Evolutionary conservation across 352 stramenopile genomes (phyloP), one percentile per base, ranked within the genome.

Genomic region (Globisporangium abappressorium): DNA sequence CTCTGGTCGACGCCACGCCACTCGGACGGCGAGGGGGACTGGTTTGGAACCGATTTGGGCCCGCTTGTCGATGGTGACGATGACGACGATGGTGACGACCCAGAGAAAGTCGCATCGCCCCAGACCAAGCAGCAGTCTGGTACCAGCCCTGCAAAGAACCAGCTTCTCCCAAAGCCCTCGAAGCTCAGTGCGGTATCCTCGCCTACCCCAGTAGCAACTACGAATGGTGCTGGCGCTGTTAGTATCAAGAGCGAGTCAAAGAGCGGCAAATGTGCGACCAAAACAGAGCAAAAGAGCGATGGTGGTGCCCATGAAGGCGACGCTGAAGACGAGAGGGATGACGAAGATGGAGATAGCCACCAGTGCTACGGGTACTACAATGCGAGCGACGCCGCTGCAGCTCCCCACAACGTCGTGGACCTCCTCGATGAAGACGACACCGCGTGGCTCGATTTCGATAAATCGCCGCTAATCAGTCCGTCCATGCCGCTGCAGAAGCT

Each of bases 371-470:
- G 65, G 1, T 41, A 28, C 2, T 57, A 66, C 36, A 56, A 53
- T 41, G 33, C 18, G 7, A 38, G 33, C 0, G 47, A 49, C 36
- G 49, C 62, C n/a, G 11, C 47, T 3, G 34, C 60, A 0, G 54
- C 64, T 6, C 63, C 53, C 20, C 61, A 57, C 34, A 59, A 62
- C 5, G 36, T 62, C 2, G 43, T 28, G 7, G 57, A 70, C 4
- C 65, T 71, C 46, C 65, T 64, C 0, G 70, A 54, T 2, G 70
- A 61, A 12, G 71, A 73, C 70, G 73, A 57, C 63, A 70, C 64
- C 57, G 68, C 70, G 22, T 79, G 73, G 70, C 62, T 79, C n/a
- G 73, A 75, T 55, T 77, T 77, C 41, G 67, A 71, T 30, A 28
- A 49, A 22, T 73, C 70, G 26, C 73, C 67, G 2, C 69, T 70